These are phyloP conservation scores for Penicillium herquei DNA, from an alignment of 495 filamentous ascomycete genomes.

Conservation along the genomic window DNA sequence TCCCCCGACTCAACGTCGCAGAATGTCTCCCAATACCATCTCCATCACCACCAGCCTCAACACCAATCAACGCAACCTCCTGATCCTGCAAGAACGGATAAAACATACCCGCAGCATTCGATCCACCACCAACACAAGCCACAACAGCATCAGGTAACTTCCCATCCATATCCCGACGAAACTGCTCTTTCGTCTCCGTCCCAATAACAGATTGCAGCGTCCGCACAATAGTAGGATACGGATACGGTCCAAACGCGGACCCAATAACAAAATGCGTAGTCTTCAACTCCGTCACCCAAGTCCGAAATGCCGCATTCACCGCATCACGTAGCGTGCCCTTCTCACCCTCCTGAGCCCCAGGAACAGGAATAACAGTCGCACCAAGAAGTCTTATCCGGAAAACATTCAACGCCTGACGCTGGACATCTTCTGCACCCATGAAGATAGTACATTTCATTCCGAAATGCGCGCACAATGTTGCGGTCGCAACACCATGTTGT, in stretches of 20 bases:
- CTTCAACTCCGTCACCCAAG: slow-evolving; percentile 83
- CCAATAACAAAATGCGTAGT: slow-evolving; percentile 99
- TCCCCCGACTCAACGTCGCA: slow-evolving; percentile 79
- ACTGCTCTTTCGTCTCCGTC: slow-evolving; percentile 86
- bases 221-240: slow-evolving; percentile 93
- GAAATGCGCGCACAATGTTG: slow-evolving; percentile 93
- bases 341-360: slow-evolving; percentile 59
- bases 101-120: slow-evolving; percentile 92
- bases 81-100: slow-evolving; percentile 88
- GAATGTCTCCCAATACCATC: slow-evolving; percentile 75
- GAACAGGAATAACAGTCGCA: slow-evolving; percentile 79
- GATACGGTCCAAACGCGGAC: slow-evolving; percentile 92
- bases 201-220: slow-evolving; percentile 97
- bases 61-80: slow-evolving; percentile 83
- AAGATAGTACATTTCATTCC: slow-evolving; percentile 94
- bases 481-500: slow-evolving; percentile 94
- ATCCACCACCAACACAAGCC: slow-evolving; percentile 92
- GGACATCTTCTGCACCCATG: slow-evolving; percentile 97
- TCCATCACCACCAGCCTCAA: slow-evolving; percentile 63
- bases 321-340: slow-evolving; percentile 84
- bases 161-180: slow-evolving; percentile 64
- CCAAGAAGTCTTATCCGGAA: slow-evolving; percentile 94
- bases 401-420: slow-evolving; percentile 90
- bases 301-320: slow-evolving; percentile 88
- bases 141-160: slow-evolving; percentile 95